Evolutionary conservation across 2,329 filamentous ascomycete species (phyloP).

Genomic region (Fusarium pseudograminearum): DNA sequence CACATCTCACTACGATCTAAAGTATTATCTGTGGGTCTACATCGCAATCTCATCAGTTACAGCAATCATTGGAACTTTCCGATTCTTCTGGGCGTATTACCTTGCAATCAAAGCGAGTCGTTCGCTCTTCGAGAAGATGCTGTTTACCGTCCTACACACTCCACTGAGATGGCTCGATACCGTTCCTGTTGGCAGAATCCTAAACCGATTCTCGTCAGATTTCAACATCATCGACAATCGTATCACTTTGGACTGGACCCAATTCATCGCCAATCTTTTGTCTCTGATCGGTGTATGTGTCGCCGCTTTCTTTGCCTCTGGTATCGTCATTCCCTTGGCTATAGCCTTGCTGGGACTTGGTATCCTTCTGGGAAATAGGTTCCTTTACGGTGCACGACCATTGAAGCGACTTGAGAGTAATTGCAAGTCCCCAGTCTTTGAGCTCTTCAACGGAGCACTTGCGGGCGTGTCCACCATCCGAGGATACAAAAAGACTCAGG

Average conservation of each 20-base stretch:
- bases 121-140: slow-evolving; percentile 73
- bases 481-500: slow-evolving; percentile 75
- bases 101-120: slow-evolving; percentile 78
- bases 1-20: slow-evolving; percentile 56
- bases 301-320: slow-evolving; percentile 76
- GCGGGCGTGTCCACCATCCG: slow-evolving; percentile 81
- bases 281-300: slow-evolving; percentile 74
- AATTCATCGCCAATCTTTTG: slow-evolving; percentile 70
- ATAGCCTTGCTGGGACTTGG: slow-evolving; percentile 68
- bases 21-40: slow-evolving; percentile 79
- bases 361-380: slow-evolving; percentile 69
- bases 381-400: slow-evolving; percentile 78
- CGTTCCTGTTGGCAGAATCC: slow-evolving; percentile 78
- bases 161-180: slow-evolving; percentile 86
- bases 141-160: slow-evolving; percentile 75
- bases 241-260: slow-evolving; percentile 72
- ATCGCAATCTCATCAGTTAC: slow-evolving; percentile 73
- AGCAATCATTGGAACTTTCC: slow-evolving; percentile 69
- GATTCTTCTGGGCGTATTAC: slow-evolving; percentile 72
- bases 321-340: slow-evolving; percentile 73
- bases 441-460: slow-evolving; percentile 80
- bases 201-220: slow-evolving; percentile 83
- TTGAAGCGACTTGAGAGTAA: slow-evolving; percentile 82
- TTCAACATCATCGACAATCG: slow-evolving; percentile 79
- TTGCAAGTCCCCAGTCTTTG: slow-evolving; percentile 82